These are phyloP conservation scores for Blastomyces percursus DNA, from an alignment of 2,329 filamentous ascomycete genomes.

Conservation along the genomic window DNA sequence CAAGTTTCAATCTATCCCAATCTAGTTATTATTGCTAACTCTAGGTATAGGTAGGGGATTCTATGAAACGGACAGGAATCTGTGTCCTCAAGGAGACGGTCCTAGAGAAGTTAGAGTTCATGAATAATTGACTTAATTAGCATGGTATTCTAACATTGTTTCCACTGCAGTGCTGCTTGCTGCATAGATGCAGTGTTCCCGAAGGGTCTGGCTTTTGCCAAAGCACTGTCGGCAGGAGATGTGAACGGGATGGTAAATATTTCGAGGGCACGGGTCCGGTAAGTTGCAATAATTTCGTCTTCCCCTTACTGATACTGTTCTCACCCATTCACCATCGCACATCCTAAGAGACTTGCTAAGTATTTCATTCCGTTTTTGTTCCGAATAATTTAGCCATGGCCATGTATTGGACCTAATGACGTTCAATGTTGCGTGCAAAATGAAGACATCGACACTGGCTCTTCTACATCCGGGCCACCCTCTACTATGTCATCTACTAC, in stretches of 20 bases:
- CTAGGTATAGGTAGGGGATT: not conserved
- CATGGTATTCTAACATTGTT: not conserved
- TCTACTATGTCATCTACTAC: not conserved
- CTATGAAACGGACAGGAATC: not conserved
- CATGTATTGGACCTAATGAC: not conserved
- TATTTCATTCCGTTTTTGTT: not conserved
- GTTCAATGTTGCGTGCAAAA: slow-evolving; percentile 1
- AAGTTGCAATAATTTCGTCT: not conserved
- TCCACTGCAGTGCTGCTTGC: not conserved
- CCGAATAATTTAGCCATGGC: not conserved
- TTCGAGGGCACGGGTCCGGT: not conserved
- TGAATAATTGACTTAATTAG: not conserved
- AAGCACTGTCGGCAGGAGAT: not conserved
- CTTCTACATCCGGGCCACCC: not conserved
- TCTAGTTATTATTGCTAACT: not conserved
- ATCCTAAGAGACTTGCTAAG: not conserved
- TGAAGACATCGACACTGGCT: not conserved
- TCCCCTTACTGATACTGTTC: not conserved
- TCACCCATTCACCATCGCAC: not conserved
- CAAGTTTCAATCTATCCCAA: not conserved
- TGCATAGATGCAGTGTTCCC: not conserved
- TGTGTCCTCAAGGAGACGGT: not conserved
- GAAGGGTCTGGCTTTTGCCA: not conserved
- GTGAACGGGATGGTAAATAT: not conserved
- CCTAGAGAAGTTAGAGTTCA: not conserved